phyloP scores from a whole-genome alignment of 2,329 filamentous ascomycete genomes.

The Colletotrichum sojae region DNA sequence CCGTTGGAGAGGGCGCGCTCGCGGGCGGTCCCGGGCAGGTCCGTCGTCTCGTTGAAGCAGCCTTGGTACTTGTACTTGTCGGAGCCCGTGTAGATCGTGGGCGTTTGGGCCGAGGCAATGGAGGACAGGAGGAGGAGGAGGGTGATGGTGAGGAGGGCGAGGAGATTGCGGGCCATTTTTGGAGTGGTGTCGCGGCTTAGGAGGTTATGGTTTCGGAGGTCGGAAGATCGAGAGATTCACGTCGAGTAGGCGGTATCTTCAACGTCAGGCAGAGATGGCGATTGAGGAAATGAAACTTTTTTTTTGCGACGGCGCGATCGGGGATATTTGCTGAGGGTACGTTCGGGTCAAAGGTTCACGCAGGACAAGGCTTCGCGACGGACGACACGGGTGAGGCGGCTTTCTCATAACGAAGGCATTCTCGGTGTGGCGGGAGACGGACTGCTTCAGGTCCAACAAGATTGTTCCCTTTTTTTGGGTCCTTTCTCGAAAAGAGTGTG shows the following conservation, averaged over 20 bases:
- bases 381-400: not conserved
- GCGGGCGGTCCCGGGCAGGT: conserved; percentile 56
- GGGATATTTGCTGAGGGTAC: not conserved
- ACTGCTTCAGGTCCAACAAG: conserved; percentile 8
- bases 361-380: not conserved
- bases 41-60: conserved; percentile 72
- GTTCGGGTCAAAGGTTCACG: conserved; percentile 4
- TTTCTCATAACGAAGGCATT: conserved; percentile 17
- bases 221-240: no score
- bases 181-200: not conserved
- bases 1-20: conserved; percentile 62
- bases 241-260: no score
- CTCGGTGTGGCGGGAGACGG: conserved; percentile 1
- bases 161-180: conserved; percentile 20
- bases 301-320: no score
- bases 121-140: conserved; percentile 34
- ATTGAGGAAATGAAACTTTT: no score
- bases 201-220: no score
- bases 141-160: conserved; percentile 26
- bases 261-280: no score
- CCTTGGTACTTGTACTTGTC: conserved; percentile 65
- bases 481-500: no score
- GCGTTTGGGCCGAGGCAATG: conserved; percentile 41
- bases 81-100: conserved; percentile 53
- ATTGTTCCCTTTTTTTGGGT: not conserved